These are phyloP conservation scores for Chionographis japonica DNA, from an alignment of 106 monocot species.

Conservation along the genomic window DNA sequence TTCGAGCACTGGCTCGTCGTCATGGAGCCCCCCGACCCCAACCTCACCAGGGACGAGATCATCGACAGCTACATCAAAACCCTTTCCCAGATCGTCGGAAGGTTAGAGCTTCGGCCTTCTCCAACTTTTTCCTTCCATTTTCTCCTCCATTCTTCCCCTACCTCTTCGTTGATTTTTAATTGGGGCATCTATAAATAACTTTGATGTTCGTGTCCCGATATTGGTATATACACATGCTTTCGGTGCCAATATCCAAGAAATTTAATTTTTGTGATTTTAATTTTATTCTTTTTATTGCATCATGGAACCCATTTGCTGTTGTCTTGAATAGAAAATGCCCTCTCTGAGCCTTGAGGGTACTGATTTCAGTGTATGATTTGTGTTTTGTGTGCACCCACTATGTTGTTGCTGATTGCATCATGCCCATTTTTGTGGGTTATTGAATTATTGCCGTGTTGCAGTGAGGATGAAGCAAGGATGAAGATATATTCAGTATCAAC, in stretches of 20 bases:
- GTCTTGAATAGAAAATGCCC: no score
- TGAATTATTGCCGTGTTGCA: constrained; percentile 14
- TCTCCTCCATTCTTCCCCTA: not conserved
- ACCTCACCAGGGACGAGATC: constrained; percentile 66
- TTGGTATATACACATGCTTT: no score
- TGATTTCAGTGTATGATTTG: no score
- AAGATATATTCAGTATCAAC: constrained; percentile 96
- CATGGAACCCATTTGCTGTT: no score
- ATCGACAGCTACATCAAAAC: constrained; percentile 84
- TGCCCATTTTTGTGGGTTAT: not conserved
- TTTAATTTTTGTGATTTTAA: no score
- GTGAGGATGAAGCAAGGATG: constrained; percentile 89
- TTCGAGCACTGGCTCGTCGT: constrained; percentile 98
- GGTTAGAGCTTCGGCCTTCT: constrained; percentile 24
- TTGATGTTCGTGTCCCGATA: no score
- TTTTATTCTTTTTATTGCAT: no score
- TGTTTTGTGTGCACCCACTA: no score
- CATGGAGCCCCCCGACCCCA: constrained; percentile 71
- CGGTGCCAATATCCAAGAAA: no score
- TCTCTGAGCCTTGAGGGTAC: no score
- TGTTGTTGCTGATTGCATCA: no score
- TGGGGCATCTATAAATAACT: no score
- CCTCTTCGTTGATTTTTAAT: not conserved
- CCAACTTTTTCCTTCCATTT: not conserved
- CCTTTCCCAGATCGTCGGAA: constrained; percentile 71